Base-by-base conservation (phyloP, 352 stramenopile genomes). In the Phytophthora sp. region DNA sequence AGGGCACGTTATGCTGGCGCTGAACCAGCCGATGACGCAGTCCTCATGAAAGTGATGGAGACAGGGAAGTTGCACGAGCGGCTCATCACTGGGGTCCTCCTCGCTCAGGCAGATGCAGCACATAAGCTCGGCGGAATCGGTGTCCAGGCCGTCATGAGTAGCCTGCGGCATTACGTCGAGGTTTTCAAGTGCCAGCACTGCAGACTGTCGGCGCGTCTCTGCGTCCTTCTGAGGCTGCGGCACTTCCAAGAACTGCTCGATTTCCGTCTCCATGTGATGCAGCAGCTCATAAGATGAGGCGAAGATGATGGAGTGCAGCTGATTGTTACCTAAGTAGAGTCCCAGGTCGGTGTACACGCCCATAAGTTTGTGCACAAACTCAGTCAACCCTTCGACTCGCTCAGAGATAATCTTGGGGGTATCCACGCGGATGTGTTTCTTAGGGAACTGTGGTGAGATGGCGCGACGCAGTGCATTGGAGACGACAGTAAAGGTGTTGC, bases 11-110 rank as follows among this genome's bases (percentile, higher is more conserved):
- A 69, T 83, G 58, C 79, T 86, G 15, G 77, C 68, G 31, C 79
- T 84, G 54, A 86, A 86, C 81, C 81, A 90, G 51, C 85, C 76
- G 50, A 88, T 82, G 18, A 88, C 74, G 51, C 81, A 90, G 74
- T 87, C 74, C 59, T 90, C 76, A 60, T 90, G 81, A 50, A 87
- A 90, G 46, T 80, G 68, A 55, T 90, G 81, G 21, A 42, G 39
- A 44, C 81, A 90, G 7, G 79, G 74, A 21, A 90, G 60, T 31
- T 71, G 58, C 23, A 87, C 78, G 36, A 83, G 56, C 1, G 55
- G 47, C 7, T 41, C 54, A 20, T 53, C 13, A 24, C 9, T 36
- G 52, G 62, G 64, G 33, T 70, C 57, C 24, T 72, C 57, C 33
- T 73, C 64, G n/a, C 69, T 73, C 69, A 86, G 60, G 52, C 77